Percentiles rank a stretch among this genome's conserved stretches.
Conservation (phyloP, 208 protist species). For the Tritrichomonas musculus region DNA sequence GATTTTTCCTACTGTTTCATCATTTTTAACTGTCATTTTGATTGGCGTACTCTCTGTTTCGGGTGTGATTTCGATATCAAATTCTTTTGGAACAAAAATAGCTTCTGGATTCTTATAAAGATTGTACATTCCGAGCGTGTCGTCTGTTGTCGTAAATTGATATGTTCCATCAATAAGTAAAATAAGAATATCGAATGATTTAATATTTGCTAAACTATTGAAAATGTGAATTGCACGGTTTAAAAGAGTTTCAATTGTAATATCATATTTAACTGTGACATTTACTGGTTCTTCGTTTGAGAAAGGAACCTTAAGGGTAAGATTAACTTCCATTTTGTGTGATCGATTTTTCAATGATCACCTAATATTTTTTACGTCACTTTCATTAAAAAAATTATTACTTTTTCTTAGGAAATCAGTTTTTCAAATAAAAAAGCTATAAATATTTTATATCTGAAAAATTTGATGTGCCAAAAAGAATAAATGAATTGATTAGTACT, state of each 20-base stretch:
- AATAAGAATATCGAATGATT: neutral
- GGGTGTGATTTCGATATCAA: neutral
- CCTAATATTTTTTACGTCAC: too few relatives aligned
- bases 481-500: too few relatives aligned
- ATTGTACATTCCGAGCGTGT: neutral
- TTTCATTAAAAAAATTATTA: too few relatives aligned
- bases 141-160: neutral
- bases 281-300: neutral
- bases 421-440: too few relatives aligned
- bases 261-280: neutral
- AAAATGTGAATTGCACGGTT: neutral
- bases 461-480: too few relatives aligned
- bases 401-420: too few relatives aligned
- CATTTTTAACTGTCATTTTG: neutral
- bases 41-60: neutral
- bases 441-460: too few relatives aligned
- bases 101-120: neutral
- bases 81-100: neutral
- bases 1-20: neutral
- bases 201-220: neutral
- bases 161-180: neutral
- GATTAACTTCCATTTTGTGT: neutral
- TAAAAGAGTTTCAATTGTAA: neutral
- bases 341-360: too few relatives aligned
- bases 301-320: neutral